Evolutionary conservation across 495 filamentous ascomycete species (phyloP), one percentile per base, ranked within the genome.

Genomic region (Talaromyces nanjingensis): DNA sequence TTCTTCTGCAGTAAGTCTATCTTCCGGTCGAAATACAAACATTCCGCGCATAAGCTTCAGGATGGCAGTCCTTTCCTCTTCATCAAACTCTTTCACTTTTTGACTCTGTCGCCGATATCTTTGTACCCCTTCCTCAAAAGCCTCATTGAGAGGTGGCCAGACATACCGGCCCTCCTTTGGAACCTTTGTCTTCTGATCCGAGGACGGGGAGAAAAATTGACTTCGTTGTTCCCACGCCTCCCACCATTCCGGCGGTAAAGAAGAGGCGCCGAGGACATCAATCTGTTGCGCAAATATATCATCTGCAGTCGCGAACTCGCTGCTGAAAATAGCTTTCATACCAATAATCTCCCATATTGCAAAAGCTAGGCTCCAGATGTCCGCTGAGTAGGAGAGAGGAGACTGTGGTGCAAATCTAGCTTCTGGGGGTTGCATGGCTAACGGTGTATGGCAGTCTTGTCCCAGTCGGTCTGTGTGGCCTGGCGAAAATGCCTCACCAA

Each of bases 271-370:
- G 2, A 74, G 67, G 11, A 73, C 66, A 62, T 77, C 71, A 22
- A 73, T 59, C 18, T 75, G 67, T 53, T 74, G 68, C 18, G 65
- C 60, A 1, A 66, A 37, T 29, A 76, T 62, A 16, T 75, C 68
- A 65, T 73, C 74, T 11, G 56, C 69, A 29, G 55, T 14, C 1
- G 64, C 64, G 49, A 27, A 74, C 1, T 75, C 70, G 8, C 29
- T 69, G 65, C 67, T 73, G 42, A 76, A 74, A 14, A 74, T 69
- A 0, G 74, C 53, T 58, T 72, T 70, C 70, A 77, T 74, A 16
- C 72, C 71, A 1, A 75, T 37, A 45, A 79, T 76, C 45, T 77
- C 74, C 73, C 73, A 77, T 29, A 75, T 74, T 24, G 70, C 57
- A 4, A 63, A 67, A 24, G 71, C 73, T 8, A 78, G 57, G 62